Percentiles rank a stretch among this genome's conserved stretches.
Conservation (phyloP, 176 grass and related monocot species). For the Pharus latifolius region DNA sequence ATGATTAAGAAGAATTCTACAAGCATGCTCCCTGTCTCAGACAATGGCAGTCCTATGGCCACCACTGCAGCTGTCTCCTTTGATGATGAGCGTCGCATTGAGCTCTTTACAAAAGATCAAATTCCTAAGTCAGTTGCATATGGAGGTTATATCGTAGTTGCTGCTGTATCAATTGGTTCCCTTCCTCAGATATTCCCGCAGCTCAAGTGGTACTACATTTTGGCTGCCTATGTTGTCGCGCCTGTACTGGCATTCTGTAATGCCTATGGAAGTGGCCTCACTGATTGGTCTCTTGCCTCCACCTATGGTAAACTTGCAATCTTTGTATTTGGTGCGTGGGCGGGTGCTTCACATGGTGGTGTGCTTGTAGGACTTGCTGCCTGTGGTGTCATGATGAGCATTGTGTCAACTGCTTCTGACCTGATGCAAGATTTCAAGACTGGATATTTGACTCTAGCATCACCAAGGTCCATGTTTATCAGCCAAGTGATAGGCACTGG, state of each 20-base stretch:
- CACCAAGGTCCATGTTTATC: slow-evolving; percentile 85
- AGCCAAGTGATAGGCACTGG: slow-evolving; percentile 86
- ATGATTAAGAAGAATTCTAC: slow-evolving; percentile 29
- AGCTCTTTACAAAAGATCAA: slow-evolving; percentile 70
- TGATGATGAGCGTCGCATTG: slow-evolving; percentile 61
- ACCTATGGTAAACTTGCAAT: slow-evolving; percentile 95
- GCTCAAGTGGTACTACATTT: slow-evolving; percentile 85
- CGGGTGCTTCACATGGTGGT: slow-evolving; percentile 53
- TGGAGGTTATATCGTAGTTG: slow-evolving; percentile 46
- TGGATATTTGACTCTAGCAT: slow-evolving; percentile 81
- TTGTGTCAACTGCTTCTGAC: slow-evolving; percentile 79
- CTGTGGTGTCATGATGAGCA: slow-evolving; percentile 96
- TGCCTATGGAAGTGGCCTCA: slow-evolving; percentile 90
- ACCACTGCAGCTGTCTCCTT: slow-evolving; percentile 32
- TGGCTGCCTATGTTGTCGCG: slow-evolving; percentile 63
- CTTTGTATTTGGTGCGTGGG: slow-evolving; percentile 87
- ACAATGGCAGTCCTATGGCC: slow-evolving; percentile 4
- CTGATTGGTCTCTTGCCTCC: slow-evolving; percentile 92
- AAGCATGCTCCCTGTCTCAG: slow-evolving; percentile 47
- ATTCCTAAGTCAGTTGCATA: slow-evolving; percentile 55
- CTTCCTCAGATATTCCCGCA: slow-evolving; percentile 76
- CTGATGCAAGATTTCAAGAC: slow-evolving; percentile 99
- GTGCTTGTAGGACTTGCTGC: slow-evolving; percentile 78
- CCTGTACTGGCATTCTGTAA: slow-evolving; percentile 90
- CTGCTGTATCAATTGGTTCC: slow-evolving; percentile 48